A percentile compares a stretch with the other conserved stretches of the same genome.
Conservation (phyloP, 1,284 basidiomycete genomes). For the Neonothopanus nambi region DNA sequence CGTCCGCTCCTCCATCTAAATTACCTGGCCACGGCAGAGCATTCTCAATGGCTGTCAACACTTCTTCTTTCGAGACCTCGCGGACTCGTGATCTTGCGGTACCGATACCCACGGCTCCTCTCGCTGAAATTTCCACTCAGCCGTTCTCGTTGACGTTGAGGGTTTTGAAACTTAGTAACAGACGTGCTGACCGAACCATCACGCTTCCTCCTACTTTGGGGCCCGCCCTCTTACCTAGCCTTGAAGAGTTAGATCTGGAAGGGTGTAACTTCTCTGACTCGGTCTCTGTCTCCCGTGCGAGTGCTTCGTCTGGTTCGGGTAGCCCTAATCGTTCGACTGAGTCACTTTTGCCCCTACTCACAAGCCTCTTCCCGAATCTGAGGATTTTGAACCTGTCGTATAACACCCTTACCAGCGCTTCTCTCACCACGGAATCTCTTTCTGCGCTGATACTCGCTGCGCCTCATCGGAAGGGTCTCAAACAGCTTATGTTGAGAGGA, state of each 20-base stretch:
- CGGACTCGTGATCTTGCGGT: slow-evolving; percentile 51
- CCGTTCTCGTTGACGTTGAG: slow-evolving; percentile 61
- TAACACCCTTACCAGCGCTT: slow-evolving; percentile 58
- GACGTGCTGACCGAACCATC: slow-evolving; percentile 66
- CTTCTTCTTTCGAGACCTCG: slow-evolving; percentile 28
- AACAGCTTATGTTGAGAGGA: slow-evolving; percentile 64
- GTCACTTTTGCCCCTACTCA: slow-evolving; percentile 55
- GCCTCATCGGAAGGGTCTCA: slow-evolving; percentile 50
- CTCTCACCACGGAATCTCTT: slow-evolving; percentile 48
- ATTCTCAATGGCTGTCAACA: slow-evolving; percentile 54
- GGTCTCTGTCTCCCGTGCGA: slow-evolving; percentile 43
- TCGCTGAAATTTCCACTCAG: slow-evolving; percentile 58
- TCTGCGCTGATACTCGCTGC: slow-evolving; percentile 50
- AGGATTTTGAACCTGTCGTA: slow-evolving; percentile 71
- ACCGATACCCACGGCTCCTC: slow-evolving; percentile 66
- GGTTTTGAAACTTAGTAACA: slow-evolving; percentile 60
- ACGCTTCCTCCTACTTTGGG: slow-evolving; percentile 45
- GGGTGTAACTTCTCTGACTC: slow-evolving; percentile 66
- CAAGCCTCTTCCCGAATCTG: slow-evolving; percentile 67
- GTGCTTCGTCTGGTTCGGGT: slow-evolving; percentile 25
- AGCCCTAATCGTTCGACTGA: slow-evolving; percentile 41
- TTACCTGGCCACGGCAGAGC: slow-evolving; percentile 49
- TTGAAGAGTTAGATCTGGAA: slow-evolving; percentile 73
- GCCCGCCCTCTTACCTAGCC: slow-evolving; percentile 50
- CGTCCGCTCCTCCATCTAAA: not conserved